These are phyloP conservation scores for Coniferiporia weirii DNA, from an alignment of 1,284 basidiomycete species.

Conservation along the genomic window DNA sequence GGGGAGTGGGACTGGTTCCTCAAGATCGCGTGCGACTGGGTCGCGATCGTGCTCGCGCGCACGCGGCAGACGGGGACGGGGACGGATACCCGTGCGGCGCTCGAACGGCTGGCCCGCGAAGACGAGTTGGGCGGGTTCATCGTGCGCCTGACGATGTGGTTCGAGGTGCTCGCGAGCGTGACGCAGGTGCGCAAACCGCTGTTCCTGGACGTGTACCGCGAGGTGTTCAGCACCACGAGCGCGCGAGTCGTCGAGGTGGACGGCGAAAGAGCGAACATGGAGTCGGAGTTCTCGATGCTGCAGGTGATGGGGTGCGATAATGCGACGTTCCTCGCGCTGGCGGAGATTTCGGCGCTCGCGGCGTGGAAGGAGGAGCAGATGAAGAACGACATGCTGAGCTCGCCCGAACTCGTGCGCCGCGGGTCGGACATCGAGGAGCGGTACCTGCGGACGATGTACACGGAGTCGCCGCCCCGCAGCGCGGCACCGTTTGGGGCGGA, in stretches of 20 bases:
- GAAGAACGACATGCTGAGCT: constrained; percentile 41
- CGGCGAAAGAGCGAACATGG: constrained; percentile 15
- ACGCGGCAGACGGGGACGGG: constrained; percentile 24
- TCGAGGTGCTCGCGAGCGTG: constrained; percentile 73
- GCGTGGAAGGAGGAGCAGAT: constrained; percentile 52
- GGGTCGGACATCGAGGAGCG: constrained; percentile 48
- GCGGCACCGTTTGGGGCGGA: constrained; percentile 19
- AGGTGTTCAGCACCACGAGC: constrained; percentile 47
- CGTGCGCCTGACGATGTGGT: constrained; percentile 79
- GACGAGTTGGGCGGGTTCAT: constrained; percentile 47
- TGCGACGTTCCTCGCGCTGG: constrained; percentile 68
- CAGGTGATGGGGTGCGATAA: constrained; percentile 83
- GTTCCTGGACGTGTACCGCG: constrained; percentile 52
- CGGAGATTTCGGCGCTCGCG: constrained; percentile 63
- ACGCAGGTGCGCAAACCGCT: constrained; percentile 54
- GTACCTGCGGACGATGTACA: constrained; percentile 26
- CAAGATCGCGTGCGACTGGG: constrained; percentile 49
- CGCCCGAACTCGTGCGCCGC: constrained; percentile 50
- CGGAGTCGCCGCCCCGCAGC: constrained; percentile 13
- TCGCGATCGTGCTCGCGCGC: constrained; percentile 38
- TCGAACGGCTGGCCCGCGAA: neutral
- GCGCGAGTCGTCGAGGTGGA: constrained; percentile 34
- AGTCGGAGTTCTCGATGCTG: constrained; percentile 57
- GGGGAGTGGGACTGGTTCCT: constrained; percentile 68
- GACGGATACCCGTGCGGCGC: neutral